Percentiles rank a stretch among this genome's conserved stretches.
Conservation (phyloP, 1,139 yeast species). For the Taiozyma sp. region DNA sequence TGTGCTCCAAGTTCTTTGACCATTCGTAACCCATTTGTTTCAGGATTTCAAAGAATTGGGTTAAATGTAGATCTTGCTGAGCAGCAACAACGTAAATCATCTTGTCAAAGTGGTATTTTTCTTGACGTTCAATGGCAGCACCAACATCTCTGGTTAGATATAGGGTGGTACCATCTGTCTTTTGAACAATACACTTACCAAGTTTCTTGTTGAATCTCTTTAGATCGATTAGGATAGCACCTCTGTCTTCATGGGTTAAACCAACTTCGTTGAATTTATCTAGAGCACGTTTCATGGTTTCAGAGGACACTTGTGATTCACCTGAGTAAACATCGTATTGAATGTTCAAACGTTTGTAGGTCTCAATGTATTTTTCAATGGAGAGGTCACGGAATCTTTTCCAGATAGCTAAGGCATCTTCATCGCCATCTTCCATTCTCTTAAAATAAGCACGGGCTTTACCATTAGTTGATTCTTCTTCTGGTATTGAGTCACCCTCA, state of each 20-base stretch:
- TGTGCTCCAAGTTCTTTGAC: slow-evolving; percentile 76
- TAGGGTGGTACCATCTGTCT: slow-evolving; percentile 93
- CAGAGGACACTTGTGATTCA: slow-evolving; percentile 87
- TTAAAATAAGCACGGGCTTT: slow-evolving; percentile 86
- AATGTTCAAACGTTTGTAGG: slow-evolving; percentile 91
- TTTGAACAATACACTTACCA: slow-evolving; percentile 91
- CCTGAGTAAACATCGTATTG: slow-evolving; percentile 87
- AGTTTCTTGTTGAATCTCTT: slow-evolving; percentile 84
- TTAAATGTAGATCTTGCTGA: slow-evolving; percentile 93
- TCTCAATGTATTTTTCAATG: slow-evolving; percentile 77
- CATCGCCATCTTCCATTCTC: slow-evolving; percentile 92
- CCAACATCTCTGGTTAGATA: slow-evolving; percentile 97
- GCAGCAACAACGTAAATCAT: slow-evolving; percentile 94
- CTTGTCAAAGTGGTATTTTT: slow-evolving; percentile 83
- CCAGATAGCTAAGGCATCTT: slow-evolving; percentile 77
- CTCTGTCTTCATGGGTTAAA: slow-evolving; percentile 81
- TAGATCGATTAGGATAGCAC: slow-evolving; percentile 87
- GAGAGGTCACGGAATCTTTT: slow-evolving; percentile 84
- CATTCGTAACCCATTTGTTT: slow-evolving; percentile 90
- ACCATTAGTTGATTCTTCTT: slow-evolving; percentile 62
- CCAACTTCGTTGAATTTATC: slow-evolving; percentile 61
- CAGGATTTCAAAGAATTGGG: slow-evolving; percentile 92
- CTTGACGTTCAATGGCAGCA: slow-evolving; percentile 89
- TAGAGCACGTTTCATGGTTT: slow-evolving; percentile 64
- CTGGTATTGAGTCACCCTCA: slow-evolving; percentile 64